Conservation (phyloP, 1,139 yeast species). For the Magnusiomyces sp. region DNA sequence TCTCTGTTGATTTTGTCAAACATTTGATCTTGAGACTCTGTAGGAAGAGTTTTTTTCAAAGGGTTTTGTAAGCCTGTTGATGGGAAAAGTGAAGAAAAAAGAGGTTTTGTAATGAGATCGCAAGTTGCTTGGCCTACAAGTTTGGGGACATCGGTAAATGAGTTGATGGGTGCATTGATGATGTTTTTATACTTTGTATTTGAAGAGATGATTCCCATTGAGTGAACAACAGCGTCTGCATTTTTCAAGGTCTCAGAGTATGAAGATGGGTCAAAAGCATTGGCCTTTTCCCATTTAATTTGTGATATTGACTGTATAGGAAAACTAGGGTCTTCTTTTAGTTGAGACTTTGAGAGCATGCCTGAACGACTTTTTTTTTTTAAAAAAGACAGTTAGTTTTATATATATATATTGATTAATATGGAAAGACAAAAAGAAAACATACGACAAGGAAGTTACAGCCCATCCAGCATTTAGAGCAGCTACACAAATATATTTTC, state of each 20-base stretch:
- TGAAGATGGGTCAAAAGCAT: slow-evolving; percentile 55
- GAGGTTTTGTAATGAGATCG: background rate
- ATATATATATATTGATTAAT: no score
- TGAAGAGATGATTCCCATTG: slow-evolving; percentile 67
- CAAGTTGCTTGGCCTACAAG: slow-evolving; percentile 1
- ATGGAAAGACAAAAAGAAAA: slow-evolving; percentile 5
- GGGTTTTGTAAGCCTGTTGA: slow-evolving; percentile 4
- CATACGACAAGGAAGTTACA: slow-evolving; percentile 53
- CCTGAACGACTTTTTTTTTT: slow-evolving; percentile 14
- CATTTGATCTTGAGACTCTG: slow-evolving; percentile 31
- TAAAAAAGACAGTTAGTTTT: background rate
- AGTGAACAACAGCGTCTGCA: slow-evolving; percentile 68
- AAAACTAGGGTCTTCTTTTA: slow-evolving; percentile 54
- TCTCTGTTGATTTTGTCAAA: slow-evolving; percentile 61
- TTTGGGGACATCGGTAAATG: slow-evolving; percentile 8
- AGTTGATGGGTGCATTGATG: no score
- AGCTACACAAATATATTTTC: slow-evolving; percentile 60
- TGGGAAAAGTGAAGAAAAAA: background rate
- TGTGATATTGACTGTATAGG: slow-evolving; percentile 34
- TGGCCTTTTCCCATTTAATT: slow-evolving; percentile 63
- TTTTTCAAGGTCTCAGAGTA: slow-evolving; percentile 42
- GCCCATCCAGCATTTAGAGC: slow-evolving; percentile 56
- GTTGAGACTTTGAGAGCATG: slow-evolving; percentile 26
- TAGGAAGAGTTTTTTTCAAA: slow-evolving; percentile 5
- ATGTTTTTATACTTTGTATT: slow-evolving; percentile 55